phyloP scores from a whole-genome alignment of 257 asterid genomes.

The Datura wrightii region DNA sequence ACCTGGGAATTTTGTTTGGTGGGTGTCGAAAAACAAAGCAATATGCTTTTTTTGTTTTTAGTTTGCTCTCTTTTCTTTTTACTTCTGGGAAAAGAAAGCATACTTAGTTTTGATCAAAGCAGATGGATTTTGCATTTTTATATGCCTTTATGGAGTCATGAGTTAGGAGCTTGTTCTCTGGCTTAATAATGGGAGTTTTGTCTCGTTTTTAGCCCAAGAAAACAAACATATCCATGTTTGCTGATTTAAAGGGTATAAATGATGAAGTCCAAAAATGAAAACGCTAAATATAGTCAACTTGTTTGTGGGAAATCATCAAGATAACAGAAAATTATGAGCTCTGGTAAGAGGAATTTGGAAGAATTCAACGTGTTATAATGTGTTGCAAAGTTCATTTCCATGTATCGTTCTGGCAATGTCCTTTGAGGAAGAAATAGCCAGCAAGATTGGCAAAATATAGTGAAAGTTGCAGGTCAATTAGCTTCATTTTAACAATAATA shows the following conservation, averaged over 20 bases:
- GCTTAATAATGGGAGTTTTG: background rate
- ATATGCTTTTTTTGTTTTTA: background rate
- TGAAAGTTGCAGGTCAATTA: background rate
- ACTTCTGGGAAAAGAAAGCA: background rate
- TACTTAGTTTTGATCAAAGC: background rate
- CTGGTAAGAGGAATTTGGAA: background rate
- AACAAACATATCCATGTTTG: background rate
- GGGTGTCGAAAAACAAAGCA: background rate
- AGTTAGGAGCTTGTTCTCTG: background rate
- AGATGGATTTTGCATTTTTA: background rate
- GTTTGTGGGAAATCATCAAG: background rate
- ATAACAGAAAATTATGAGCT: background rate
- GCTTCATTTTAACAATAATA: background rate
- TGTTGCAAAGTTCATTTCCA: background rate
- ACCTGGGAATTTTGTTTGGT: background rate
- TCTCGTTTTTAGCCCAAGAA: background rate
- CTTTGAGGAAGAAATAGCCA: too few relatives aligned
- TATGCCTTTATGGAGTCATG: background rate
- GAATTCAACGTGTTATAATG: too few relatives aligned
- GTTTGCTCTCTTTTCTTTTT: background rate
- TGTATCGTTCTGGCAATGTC: too few relatives aligned
- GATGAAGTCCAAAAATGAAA: background rate
- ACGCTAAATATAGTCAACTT: background rate
- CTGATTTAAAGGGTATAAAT: background rate
- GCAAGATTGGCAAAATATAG: background rate